Percentiles rank a stretch among this genome's conserved stretches.
Conservation (phyloP, 257 asterid genomes). For the Anisodus tanguticus region DNA sequence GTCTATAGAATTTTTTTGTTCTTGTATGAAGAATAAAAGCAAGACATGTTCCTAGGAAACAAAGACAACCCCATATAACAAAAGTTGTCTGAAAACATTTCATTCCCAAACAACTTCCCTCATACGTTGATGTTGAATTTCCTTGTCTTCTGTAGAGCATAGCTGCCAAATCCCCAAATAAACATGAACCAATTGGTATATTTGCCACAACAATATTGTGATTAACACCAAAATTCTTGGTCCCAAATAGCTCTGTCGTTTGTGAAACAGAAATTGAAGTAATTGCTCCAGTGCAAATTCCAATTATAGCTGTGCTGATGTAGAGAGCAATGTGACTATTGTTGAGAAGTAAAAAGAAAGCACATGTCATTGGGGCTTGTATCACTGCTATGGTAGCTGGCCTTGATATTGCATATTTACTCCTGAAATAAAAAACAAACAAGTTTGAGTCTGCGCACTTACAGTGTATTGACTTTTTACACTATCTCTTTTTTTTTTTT, state of each 20-base stretch:
- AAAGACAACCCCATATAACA: slow-evolving; percentile 63
- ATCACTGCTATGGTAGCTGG: slow-evolving; percentile 60
- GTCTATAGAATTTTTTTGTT: slow-evolving; percentile 46
- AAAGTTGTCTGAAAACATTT: slow-evolving; percentile 63
- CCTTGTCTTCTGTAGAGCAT: slow-evolving; percentile 47
- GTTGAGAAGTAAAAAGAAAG: slow-evolving; percentile 60
- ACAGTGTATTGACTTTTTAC: background rate
- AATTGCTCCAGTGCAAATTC: slow-evolving; percentile 74
- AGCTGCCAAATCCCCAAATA: slow-evolving; percentile 73
- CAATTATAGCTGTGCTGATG: slow-evolving; percentile 66
- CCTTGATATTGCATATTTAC: slow-evolving; percentile 50
- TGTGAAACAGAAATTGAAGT: slow-evolving; percentile 66
- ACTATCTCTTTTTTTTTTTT: too few species aligned
- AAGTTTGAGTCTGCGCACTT: background rate
- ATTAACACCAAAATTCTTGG: slow-evolving; percentile 62
- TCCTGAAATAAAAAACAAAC: slow-evolving; percentile 38
- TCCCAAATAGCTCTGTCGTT: slow-evolving; percentile 71
- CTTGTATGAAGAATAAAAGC: slow-evolving; percentile 56
- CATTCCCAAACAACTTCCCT: slow-evolving; percentile 53
- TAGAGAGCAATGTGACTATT: slow-evolving; percentile 41
- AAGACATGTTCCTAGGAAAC: slow-evolving; percentile 55
- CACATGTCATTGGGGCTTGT: slow-evolving; percentile 78
- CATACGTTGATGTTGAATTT: background rate
- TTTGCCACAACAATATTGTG: slow-evolving; percentile 72
- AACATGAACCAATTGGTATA: slow-evolving; percentile 70